Percentiles rank a stretch among this genome's conserved stretches.
Conservation (phyloP, 2,329 filamentous ascomycete genomes). For the Fusarium sp. region DNA sequence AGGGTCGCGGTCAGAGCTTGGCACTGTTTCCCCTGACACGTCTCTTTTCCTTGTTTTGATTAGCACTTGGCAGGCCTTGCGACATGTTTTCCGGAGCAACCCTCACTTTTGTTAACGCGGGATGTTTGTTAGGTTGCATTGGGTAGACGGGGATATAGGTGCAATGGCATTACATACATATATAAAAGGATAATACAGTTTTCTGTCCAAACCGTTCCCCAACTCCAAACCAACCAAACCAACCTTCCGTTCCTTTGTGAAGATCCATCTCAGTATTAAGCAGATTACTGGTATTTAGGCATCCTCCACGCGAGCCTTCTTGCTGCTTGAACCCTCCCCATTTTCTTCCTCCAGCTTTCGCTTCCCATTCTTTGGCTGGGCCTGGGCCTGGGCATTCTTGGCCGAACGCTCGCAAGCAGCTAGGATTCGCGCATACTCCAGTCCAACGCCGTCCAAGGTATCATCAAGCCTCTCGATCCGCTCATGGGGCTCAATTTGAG, state of each 20-base stretch:
- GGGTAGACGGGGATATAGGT: conserved; percentile 42
- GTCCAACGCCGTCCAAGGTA: conserved; percentile 75
- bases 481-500: conserved; percentile 76
- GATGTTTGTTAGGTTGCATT: conserved; percentile 36
- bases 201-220: conserved; percentile 20
- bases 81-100: conserved; percentile 24
- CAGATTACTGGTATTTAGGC: conserved; percentile 30
- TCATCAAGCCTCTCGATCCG: conserved; percentile 79
- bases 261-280: neutral
- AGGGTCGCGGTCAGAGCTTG: neutral
- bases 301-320: conserved; percentile 60
- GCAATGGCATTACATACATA: conserved; percentile 30
- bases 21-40: neutral
- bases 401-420: conserved; percentile 56
- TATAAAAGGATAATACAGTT: conserved; percentile 32
- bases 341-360: conserved; percentile 56
- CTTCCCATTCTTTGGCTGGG: conserved; percentile 54
- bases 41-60: conserved; percentile 25
- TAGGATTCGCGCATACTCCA: conserved; percentile 78
- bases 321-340: conserved; percentile 53
- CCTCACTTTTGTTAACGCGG: conserved; percentile 38
- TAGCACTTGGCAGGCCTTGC: conserved; percentile 30
- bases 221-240: conserved; percentile 25
- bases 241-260: conserved; percentile 2
- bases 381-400: conserved; percentile 42